Base-by-base conservation (phyloP, 2,329 filamentous ascomycete species). In the Thermoascus crustaceus region DNA sequence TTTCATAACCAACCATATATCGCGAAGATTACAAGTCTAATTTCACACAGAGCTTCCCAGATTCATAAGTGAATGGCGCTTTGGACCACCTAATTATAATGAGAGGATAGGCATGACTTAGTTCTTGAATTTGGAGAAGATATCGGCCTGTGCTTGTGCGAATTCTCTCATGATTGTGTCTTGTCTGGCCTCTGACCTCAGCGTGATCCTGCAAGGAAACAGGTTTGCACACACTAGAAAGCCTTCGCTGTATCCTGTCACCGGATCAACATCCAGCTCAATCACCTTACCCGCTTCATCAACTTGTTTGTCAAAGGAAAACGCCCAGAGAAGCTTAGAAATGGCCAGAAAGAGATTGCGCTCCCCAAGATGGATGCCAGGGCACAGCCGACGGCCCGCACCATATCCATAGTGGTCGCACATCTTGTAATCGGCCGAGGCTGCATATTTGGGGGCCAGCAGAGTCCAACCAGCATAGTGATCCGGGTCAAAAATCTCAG, bases 291-390 rank as follows among this genome's bases (percentile, higher is more conserved):
- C 45, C 22, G 49, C 38, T 34, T 39, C 27, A 35, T 53, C 44
- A 4, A 56, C 40, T 7, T 61, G 60, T 3, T 29, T 32, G 21
- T 40, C 42, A 5, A 47, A 37, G 3, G 35, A 13, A 22, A 57
- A 59, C 1, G 48, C 73, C 75, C 74, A 79, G 0, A 79, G 48
- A 0, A 72, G 53, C 2, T 67, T 62, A 0, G 69, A 61, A 14
- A 72, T 64, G 29, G 60, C 65, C 2, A 71, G 52, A 7, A 62
- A 58, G 0, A 76, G 57, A 0, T 65, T 73, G 0, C 69, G 64
- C 26, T 71, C 66, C 0, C 69, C 71, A 1, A 77, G 61, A 34
- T 77, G 71, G 43, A 72, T 64, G 2, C 48, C 49, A 7, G 47
- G 50, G 27, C 50, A 53, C 23, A 49, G 40, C 9, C 47, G 47